Conservation (phyloP, 2,329 filamentous ascomycete genomes). For the Nakataea oryzae region DNA sequence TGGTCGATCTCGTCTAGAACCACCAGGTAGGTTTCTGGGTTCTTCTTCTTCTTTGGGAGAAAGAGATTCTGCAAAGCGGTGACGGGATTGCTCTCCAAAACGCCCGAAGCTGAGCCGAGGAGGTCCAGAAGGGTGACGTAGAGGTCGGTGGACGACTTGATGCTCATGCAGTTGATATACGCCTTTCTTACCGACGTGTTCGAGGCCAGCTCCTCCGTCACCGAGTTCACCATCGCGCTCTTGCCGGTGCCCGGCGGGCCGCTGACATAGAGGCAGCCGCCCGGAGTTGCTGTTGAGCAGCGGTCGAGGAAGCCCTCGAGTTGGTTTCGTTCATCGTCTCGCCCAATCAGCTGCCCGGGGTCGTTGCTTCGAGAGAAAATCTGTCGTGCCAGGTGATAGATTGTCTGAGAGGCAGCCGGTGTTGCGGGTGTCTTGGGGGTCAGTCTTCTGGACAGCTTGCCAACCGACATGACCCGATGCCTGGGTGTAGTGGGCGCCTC, state of each 20-base stretch:
- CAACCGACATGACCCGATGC: slow-evolving; percentile 69
- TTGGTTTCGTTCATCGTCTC: slow-evolving; percentile 57
- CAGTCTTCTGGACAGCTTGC: slow-evolving; percentile 64
- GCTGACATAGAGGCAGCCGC: slow-evolving; percentile 87
- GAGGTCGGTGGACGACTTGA: slow-evolving; percentile 79
- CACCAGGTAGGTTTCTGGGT: slow-evolving; percentile 62
- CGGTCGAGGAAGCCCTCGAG: slow-evolving; percentile 59
- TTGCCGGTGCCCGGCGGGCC: slow-evolving; percentile 95
- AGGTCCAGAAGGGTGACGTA: slow-evolving; percentile 71
- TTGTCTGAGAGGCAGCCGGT: slow-evolving; percentile 56
- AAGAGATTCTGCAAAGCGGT: slow-evolving; percentile 63
- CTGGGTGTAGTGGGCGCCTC: slow-evolving; percentile 68
- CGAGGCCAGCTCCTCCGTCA: slow-evolving; percentile 50
- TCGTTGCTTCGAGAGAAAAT: slow-evolving; percentile 73
- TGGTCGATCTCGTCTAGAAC: slow-evolving; percentile 94
- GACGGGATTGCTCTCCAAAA: slow-evolving; percentile 56
- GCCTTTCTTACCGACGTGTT: slow-evolving; percentile 51
- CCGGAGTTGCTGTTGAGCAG: slow-evolving; percentile 46
- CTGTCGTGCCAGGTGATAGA: slow-evolving; percentile 82
- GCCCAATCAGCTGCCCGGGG: slow-evolving; percentile 65
- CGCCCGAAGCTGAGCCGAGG: slow-evolving; percentile 41
- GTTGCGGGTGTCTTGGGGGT: slow-evolving; percentile 69
- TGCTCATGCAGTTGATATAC: slow-evolving; percentile 95
- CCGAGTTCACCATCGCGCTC: slow-evolving; percentile 81
- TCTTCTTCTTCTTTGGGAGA: slow-evolving; percentile 46